These are phyloP conservation scores for Micractinium conductrix DNA, from an alignment of 139 green algal species.

Conservation along the genomic window DNA sequence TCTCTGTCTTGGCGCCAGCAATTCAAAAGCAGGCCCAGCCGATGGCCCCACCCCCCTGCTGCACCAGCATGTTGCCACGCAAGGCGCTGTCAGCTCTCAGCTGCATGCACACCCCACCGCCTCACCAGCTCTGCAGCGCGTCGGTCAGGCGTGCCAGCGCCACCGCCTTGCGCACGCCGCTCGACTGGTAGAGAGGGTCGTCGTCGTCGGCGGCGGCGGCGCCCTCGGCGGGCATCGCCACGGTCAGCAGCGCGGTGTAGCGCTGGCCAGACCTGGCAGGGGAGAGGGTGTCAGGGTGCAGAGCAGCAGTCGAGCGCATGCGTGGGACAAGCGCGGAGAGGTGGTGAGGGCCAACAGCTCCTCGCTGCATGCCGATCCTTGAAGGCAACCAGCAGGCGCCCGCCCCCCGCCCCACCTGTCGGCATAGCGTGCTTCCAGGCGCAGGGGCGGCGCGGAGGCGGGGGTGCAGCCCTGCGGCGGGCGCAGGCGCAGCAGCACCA, in stretches of 20 bases:
- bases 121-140: constrained; percentile 38
- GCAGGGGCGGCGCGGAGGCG: constrained; percentile 14
- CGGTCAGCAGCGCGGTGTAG: not conserved
- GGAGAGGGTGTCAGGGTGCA: not conserved
- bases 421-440: constrained; percentile 12
- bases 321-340: not conserved
- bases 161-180: constrained; percentile 47
- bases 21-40: not conserved
- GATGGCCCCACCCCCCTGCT: not conserved
- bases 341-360: not conserved
- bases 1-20: too few relatives aligned
- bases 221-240: not conserved
- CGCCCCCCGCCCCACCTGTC: not conserved
- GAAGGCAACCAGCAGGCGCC: not conserved
- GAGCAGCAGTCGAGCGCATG: not conserved
- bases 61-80: not conserved
- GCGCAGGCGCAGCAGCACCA: constrained; percentile 42
- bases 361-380: not conserved
- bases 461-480: not conserved
- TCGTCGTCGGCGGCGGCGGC: not conserved
- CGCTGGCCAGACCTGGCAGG: constrained; percentile 10
- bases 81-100: not conserved
- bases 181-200: constrained; percentile 27
- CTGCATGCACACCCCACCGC: not conserved
- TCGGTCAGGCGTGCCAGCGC: constrained; percentile 41